Evolutionary conservation across 1,139 yeast genomes (phyloP), one percentile per base, ranked within the genome.

Genomic region (Yamadazyma epiphylla): DNA sequence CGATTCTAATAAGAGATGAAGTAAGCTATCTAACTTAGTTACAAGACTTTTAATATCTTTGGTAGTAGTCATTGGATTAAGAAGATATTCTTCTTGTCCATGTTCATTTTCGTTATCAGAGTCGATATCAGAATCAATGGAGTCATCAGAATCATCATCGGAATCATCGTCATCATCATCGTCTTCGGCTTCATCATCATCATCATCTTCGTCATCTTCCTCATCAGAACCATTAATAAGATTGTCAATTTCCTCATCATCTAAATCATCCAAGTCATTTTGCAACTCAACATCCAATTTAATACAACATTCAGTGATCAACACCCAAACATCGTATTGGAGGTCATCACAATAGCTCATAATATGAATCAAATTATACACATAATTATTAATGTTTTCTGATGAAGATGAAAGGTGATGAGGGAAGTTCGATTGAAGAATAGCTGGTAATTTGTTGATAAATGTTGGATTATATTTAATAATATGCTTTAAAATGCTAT

Each of bases 261-360:
- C 74, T 33, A 82, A 64, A 42, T 86, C 95, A 43, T 86, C 95
- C 39, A 85, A 59, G 47, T 84, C 94, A 48, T 86, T 88, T 50
- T 87, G 96, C 37, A 89, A 65, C 55, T 88, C 97, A n/a, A 89
- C 96, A 57, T 91, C 98, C 26, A 91, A 65, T 44, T 87, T 85
- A 38, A 91, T 87, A 33, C 86, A 72, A 41, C 79, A 75, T 53
- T 89, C 96, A 26, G 87, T 64, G 14, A 89, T 68, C 35, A 86
- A 58, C 17, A 82, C 81, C 96, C 96, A 89, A 5, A 85, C 70
- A 32, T 77, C 76, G 42, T 74, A 73, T 43, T 78, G 75, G 40
- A 87, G 62, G 45, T 87, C 96, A 4, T 79, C 77, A 42, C 91
- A 84, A 53, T 89, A 89, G 8, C 67, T 64, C 17, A 79, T 61